A percentile compares a stretch with the other conserved stretches of the same genome.
phyloP scores from a whole-genome alignment of 129 eudicot species.

The Erigeron canadensis region DNA sequence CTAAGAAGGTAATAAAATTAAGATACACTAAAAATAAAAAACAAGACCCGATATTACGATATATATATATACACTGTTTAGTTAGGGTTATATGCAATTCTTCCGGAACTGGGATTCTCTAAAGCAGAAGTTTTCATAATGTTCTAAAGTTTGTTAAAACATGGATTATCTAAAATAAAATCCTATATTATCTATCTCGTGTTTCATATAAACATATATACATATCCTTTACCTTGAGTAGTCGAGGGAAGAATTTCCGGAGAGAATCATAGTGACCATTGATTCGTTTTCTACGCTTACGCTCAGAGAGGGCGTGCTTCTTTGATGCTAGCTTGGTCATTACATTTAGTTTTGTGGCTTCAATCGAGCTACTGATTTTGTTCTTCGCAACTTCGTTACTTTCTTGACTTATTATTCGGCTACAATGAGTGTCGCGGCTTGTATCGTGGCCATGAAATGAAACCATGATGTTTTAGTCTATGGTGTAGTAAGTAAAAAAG shows the following conservation, averaged over 20 bases:
- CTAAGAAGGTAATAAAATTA: too few relatives aligned
- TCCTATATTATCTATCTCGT: too few relatives aligned
- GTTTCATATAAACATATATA: background rate
- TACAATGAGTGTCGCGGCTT: background rate
- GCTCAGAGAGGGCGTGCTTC: conserved; percentile 54
- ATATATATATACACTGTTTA: too few relatives aligned
- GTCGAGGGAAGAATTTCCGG: conserved; percentile 48
- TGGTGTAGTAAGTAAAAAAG: background rate
- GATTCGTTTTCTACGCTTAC: conserved; percentile 47
- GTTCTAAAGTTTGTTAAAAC: too few relatives aligned
- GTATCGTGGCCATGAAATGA: background rate
- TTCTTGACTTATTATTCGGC: conserved; percentile 7
- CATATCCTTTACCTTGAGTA: conserved; percentile 37
- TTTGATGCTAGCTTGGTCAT: conserved; percentile 21
- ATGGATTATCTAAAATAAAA: too few relatives aligned
- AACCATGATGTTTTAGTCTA: conserved; percentile 13
- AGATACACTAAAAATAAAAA: too few relatives aligned
- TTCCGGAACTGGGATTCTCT: too few relatives aligned
- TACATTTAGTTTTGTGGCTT: background rate
- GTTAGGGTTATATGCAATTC: too few relatives aligned
- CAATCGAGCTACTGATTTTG: background rate
- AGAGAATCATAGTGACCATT: conserved; percentile 51
- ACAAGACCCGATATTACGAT: too few relatives aligned
- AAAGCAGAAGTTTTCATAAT: too few relatives aligned
- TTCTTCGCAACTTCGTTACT: conserved; percentile 1